Conservation (phyloP, 257 asterid species). For the Leptodermis oblonga region DNA sequence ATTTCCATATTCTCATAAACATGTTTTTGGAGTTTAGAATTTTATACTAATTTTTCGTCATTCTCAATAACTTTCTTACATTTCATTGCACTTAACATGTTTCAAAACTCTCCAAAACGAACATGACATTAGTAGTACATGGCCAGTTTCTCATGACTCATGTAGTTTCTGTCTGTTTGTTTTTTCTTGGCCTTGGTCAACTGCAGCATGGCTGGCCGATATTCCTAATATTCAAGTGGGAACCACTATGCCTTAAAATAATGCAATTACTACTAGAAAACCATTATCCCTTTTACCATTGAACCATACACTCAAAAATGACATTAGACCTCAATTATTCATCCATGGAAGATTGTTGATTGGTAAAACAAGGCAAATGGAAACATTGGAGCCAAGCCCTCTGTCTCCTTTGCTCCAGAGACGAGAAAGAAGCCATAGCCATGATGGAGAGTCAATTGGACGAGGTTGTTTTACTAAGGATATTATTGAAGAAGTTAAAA, state of each 20-base stretch:
- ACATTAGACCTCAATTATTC: background rate
- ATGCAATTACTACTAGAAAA: background rate
- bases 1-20: no score
- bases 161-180: background rate
- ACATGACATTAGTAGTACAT: no score
- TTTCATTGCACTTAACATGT: no score
- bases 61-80: no score
- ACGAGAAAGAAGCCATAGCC: slow-evolving; percentile 15
- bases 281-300: background rate
- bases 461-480: slow-evolving; percentile 15
- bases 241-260: background rate
- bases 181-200: background rate
- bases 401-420: slow-evolving; percentile 20
- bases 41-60: no score
- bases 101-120: no score
- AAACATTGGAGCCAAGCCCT: slow-evolving; percentile 7
- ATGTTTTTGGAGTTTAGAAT: no score
- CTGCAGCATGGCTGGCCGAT: background rate
- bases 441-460: slow-evolving; percentile 3
- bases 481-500: slow-evolving; percentile 40
- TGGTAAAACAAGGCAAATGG: slow-evolving; percentile 19
- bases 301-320: background rate
- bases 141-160: background rate
- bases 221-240: background rate
- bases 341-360: background rate